Percentiles rank a stretch among this genome's conserved stretches.
phyloP scores from a whole-genome alignment of 2,329 filamentous ascomycete genomes.

The Xylariaceae sp. region DNA sequence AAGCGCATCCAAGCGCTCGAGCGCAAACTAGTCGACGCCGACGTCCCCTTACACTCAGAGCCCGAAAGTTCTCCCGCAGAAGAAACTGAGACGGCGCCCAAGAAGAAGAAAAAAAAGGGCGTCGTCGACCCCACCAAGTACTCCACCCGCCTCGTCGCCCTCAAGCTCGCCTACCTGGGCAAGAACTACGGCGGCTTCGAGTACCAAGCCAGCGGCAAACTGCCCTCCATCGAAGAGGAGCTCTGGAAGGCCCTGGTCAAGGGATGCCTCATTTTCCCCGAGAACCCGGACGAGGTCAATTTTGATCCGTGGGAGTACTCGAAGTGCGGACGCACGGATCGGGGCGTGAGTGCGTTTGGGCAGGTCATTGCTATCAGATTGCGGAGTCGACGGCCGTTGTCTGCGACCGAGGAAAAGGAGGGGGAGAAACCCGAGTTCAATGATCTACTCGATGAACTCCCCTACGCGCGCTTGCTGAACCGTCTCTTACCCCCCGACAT shows the following conservation, averaged over 20 bases:
- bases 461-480: conserved; percentile 80
- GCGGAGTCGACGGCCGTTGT: conserved; percentile 67
- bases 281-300: conserved; percentile 58
- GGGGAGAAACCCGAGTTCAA: conserved; percentile 44
- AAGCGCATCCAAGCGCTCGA: conserved; percentile 64
- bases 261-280: conserved; percentile 73
- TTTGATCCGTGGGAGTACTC: conserved; percentile 86
- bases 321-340: conserved; percentile 90
- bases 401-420: conserved; percentile 25
- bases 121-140: conserved; percentile 76
- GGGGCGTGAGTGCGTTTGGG: conserved; percentile 92
- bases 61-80: background rate
- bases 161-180: conserved; percentile 92
- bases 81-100: conserved; percentile 35
- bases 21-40: conserved; percentile 37
- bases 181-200: conserved; percentile 91
- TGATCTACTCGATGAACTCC: conserved; percentile 72
- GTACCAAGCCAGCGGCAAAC: conserved; percentile 65
- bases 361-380: conserved; percentile 85
- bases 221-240: conserved; percentile 86
- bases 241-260: conserved; percentile 87
- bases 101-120: conserved; percentile 41
- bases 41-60: background rate
- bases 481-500: conserved; percentile 85
- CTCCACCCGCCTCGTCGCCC: conserved; percentile 74